phyloP scores from a whole-genome alignment of 257 asterid genomes.

The Haberlea rhodopensis region DNA sequence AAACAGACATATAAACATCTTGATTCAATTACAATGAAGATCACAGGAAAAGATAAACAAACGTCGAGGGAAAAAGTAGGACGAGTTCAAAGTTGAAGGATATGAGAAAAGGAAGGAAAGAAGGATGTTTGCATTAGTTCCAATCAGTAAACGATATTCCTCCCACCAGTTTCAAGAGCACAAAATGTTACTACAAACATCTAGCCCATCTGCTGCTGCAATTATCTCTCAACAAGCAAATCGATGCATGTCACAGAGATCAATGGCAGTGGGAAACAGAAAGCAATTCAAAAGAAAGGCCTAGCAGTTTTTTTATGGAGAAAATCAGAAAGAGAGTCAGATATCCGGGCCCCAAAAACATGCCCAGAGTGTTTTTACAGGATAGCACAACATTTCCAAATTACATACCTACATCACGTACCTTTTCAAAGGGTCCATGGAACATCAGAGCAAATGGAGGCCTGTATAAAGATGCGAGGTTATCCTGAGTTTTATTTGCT shows the following conservation, averaged over 20 bases:
- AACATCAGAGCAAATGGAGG: conserved; percentile 91
- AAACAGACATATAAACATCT: neutral
- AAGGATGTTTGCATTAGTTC: conserved; percentile 1
- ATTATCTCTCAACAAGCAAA: conserved; percentile 10
- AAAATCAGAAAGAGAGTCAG: conserved; percentile 12
- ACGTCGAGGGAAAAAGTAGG: conserved; percentile 10
- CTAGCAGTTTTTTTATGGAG: conserved; percentile 6
- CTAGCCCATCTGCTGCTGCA: conserved; percentile 2
- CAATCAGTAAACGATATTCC: neutral
- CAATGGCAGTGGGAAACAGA: conserved; percentile 2
- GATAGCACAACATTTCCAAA: conserved; percentile 15
- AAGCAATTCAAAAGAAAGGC: neutral
- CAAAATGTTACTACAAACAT: conserved; percentile 6
- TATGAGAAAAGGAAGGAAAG: conserved; percentile 2
- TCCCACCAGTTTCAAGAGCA: conserved; percentile 11
- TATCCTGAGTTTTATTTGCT: conserved; percentile 59
- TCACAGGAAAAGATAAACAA: conserved; percentile 1
- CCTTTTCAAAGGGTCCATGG: conserved; percentile 94
- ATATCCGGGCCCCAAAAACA: conserved; percentile 4
- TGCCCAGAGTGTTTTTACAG: neutral
- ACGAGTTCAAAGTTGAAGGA: neutral
- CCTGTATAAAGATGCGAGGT: conserved; percentile 95
- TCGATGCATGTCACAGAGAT: neutral
- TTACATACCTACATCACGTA: conserved; percentile 22
- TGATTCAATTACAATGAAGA: conserved; percentile 1